Evolutionary conservation across 305 asterid species (phyloP).

Genomic region (Coffea humblotiana): DNA sequence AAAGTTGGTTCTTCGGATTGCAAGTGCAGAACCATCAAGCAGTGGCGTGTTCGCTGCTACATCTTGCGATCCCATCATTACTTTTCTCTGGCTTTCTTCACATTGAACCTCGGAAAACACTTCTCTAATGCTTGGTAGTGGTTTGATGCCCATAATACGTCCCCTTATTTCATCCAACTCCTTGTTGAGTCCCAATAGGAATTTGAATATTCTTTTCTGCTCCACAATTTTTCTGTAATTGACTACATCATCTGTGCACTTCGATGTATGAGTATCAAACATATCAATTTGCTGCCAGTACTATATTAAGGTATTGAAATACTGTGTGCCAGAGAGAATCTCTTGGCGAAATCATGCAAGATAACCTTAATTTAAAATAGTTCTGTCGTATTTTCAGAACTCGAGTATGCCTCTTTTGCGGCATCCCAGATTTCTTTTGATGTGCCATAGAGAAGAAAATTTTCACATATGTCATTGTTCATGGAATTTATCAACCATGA

Average conservation of each 20-base stretch:
- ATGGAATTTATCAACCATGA: neutral
- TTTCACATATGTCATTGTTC: neutral
- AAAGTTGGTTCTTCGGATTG: too few species aligned
- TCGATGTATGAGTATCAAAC: neutral
- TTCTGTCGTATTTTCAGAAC: neutral
- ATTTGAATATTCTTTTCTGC: slow-evolving; percentile 2
- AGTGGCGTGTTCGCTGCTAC: neutral
- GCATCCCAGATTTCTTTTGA: slow-evolving; percentile 3
- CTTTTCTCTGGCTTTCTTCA: slow-evolving; percentile 4
- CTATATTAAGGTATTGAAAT: neutral
- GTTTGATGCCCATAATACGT: neutral
- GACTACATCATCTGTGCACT: neutral
- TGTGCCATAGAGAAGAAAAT: slow-evolving; percentile 5
- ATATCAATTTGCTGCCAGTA: slow-evolving; percentile 1
- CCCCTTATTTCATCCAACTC: neutral
- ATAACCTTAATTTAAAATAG: neutral
- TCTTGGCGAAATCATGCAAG: neutral
- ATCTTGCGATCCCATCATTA: slow-evolving; percentile 4
- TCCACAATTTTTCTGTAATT: neutral
- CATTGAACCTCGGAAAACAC: neutral
- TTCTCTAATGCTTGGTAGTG: slow-evolving; percentile 1
- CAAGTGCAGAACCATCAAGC: neutral
- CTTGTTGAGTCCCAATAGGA: slow-evolving; percentile 7
- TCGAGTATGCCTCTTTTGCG: neutral
- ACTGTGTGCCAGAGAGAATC: neutral